A percentile compares a stretch with the other conserved stretches of the same genome.
These are phyloP conservation scores for Cladosporium sp. DNA, from an alignment of 2,329 filamentous ascomycete genomes.

Conservation along the genomic window DNA sequence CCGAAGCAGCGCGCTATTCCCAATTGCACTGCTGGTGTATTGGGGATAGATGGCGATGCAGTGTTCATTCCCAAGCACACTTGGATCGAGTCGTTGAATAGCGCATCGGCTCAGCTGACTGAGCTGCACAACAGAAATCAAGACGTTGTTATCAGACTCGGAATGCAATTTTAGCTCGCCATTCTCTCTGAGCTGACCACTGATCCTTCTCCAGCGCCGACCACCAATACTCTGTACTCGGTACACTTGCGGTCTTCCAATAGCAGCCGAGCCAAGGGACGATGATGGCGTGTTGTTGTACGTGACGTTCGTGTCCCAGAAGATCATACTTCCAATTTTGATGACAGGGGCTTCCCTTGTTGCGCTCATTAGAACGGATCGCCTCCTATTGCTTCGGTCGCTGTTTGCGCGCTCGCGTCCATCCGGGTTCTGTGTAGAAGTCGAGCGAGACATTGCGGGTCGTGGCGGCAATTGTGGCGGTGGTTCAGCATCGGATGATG, in stretches of 20 bases:
- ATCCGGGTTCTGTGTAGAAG: slow-evolving; percentile 1
- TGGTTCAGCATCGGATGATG: slow-evolving; percentile 26
- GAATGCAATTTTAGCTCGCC: slow-evolving; percentile 89
- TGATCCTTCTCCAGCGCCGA: slow-evolving; percentile 81
- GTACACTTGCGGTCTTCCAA: slow-evolving; percentile 50
- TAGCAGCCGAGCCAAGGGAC: slow-evolving; percentile 21
- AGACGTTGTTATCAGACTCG: slow-evolving; percentile 76
- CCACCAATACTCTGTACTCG: slow-evolving; percentile 58
- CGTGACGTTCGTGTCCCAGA: slow-evolving; percentile 74
- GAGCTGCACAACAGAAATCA: slow-evolving; percentile 81
- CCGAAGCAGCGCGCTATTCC: slow-evolving; percentile 70
- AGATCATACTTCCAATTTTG: slow-evolving; percentile 70
- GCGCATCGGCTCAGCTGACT: slow-evolving; percentile 86
- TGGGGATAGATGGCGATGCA: slow-evolving; percentile 96
- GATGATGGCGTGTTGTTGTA: slow-evolving; percentile 46
- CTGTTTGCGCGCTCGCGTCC: slow-evolving; percentile 31
- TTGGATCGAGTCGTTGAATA: slow-evolving; percentile 85
- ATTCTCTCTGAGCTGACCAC: slow-evolving; percentile 91
- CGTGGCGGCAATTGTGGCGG: slow-evolving; percentile 31
- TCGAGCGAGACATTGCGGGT: slow-evolving; percentile 8
- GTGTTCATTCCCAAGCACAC: slow-evolving; percentile 87
- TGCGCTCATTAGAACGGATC: slow-evolving; percentile 48
- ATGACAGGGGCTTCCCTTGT: slow-evolving; percentile 80
- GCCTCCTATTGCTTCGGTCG: slow-evolving; percentile 39
- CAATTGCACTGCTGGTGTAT: slow-evolving; percentile 73